Percentiles rank a stretch among this genome's conserved stretches.
phyloP scores from a whole-genome alignment of 257 asterid genomes.

The Knoxia roxburghii region DNA sequence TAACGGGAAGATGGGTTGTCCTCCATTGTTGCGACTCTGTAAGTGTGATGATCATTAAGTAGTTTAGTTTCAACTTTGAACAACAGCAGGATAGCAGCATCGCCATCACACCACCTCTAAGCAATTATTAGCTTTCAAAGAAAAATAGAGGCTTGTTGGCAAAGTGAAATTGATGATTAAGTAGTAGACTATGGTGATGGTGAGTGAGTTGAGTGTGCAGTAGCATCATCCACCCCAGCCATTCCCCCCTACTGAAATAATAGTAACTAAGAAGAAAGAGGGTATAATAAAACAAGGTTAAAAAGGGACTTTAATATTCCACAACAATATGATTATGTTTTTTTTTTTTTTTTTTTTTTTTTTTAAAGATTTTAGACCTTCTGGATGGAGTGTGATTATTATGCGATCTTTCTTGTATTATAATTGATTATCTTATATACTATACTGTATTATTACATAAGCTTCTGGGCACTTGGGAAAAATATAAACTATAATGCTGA shows the following conservation, averaged over 20 bases:
- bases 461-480: no score
- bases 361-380: conserved; percentile 7
- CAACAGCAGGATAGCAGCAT: neutral
- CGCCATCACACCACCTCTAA: neutral
- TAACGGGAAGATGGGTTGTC: conserved; percentile 16
- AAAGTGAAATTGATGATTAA: conserved; percentile 23
- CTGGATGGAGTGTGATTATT: conserved; percentile 2
- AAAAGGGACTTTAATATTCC: conserved; percentile 16
- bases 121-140: conserved; percentile 22
- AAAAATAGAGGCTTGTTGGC: conserved; percentile 14
- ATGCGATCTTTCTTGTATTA: no score
- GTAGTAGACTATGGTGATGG: conserved; percentile 15
- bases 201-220: conserved; percentile 10
- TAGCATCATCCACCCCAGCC: conserved; percentile 18
- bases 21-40: no score
- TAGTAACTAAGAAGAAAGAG: no score
- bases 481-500: no score
- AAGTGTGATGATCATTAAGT: no score
- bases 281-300: conserved; percentile 9
- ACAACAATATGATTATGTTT: conserved; percentile 25
- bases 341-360: conserved; percentile 10
- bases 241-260: no score
- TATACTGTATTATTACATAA: no score
- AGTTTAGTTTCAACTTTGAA: no score
- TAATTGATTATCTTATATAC: no score